These are phyloP conservation scores for Plasmodium vivax DNA, from an alignment of 169 alveolate genomes.

Conservation along the genomic window DNA sequence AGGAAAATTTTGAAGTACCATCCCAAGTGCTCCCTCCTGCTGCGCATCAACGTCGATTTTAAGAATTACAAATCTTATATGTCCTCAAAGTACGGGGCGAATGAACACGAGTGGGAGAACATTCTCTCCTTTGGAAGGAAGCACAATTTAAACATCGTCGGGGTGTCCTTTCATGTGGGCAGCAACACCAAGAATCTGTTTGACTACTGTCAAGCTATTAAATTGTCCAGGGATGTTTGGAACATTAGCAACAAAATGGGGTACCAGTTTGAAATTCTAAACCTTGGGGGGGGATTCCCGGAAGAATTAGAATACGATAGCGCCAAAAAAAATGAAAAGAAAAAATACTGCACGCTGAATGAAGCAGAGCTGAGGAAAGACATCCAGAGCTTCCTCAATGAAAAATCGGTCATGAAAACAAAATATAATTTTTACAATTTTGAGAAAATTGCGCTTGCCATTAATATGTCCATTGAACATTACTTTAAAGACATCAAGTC, in stretches of 20 bases:
- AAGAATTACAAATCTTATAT: slow-evolving; percentile 66
- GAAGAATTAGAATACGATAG: slow-evolving; percentile 66
- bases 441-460: slow-evolving; percentile 70
- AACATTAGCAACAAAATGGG: slow-evolving; percentile 11
- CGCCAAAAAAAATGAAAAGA: slow-evolving; percentile 32
- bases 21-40: slow-evolving; percentile 54
- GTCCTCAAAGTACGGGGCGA: slow-evolving; percentile 72
- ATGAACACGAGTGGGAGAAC: slow-evolving; percentile 64
- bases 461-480: slow-evolving; percentile 65
- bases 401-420: slow-evolving; percentile 16
- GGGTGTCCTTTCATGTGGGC: slow-evolving; percentile 74
- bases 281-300: slow-evolving; percentile 74
- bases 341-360: slow-evolving; percentile 26
- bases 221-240: slow-evolving; percentile 40
- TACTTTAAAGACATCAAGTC: slow-evolving; percentile 41
- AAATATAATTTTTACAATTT: slow-evolving; percentile 34
- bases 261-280: slow-evolving; percentile 33
- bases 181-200: slow-evolving; percentile 59
- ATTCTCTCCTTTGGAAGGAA: slow-evolving; percentile 21
- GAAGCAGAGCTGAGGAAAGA: slow-evolving; percentile 31
- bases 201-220: slow-evolving; percentile 69
- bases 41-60: slow-evolving; percentile 72
- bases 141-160: slow-evolving; percentile 21
- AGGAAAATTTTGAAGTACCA: slow-evolving; percentile 47
- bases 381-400: slow-evolving; percentile 20